phyloP scores from a whole-genome alignment of 305 asterid genomes.

The Coffea humblotiana region DNA sequence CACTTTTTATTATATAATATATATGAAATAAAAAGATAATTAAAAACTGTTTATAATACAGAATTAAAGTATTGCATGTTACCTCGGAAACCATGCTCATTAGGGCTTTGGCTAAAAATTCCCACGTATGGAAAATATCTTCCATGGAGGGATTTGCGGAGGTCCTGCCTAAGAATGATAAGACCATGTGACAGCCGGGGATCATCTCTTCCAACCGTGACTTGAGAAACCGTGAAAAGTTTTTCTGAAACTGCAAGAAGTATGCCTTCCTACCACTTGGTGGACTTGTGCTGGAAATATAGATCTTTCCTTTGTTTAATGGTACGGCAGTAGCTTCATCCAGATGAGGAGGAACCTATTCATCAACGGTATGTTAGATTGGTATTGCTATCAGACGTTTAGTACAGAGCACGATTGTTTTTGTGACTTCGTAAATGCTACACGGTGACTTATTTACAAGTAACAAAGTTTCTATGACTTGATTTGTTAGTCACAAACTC shows the following conservation, averaged over 20 bases:
- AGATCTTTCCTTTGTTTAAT: conserved; percentile 64
- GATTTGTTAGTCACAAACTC: no score
- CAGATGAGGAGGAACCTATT: conserved; percentile 46
- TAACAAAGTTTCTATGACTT: no score
- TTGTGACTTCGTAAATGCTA: no score
- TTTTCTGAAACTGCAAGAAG: conserved; percentile 44
- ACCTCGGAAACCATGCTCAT: conserved; percentile 51
- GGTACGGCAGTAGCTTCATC: conserved; percentile 15
- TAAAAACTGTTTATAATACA: no score
- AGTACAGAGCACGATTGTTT: no score
- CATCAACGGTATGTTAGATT: neutral
- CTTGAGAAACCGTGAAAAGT: conserved; percentile 42
- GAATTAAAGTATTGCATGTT: neutral
- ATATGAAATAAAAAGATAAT: no score
- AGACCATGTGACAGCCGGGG: conserved; percentile 57
- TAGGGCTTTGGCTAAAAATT: conserved; percentile 60
- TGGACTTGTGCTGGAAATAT: conserved; percentile 59
- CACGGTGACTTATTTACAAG: no score
- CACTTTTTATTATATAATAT: no score
- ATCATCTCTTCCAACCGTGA: conserved; percentile 61
- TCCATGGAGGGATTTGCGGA: conserved; percentile 46
- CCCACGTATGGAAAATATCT: conserved; percentile 62
- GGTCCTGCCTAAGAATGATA: conserved; percentile 57
- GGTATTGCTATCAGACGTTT: neutral
- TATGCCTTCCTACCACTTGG: conserved; percentile 44